Conservation (phyloP, 257 asterid species). For the Scutellaria minor region DNA sequence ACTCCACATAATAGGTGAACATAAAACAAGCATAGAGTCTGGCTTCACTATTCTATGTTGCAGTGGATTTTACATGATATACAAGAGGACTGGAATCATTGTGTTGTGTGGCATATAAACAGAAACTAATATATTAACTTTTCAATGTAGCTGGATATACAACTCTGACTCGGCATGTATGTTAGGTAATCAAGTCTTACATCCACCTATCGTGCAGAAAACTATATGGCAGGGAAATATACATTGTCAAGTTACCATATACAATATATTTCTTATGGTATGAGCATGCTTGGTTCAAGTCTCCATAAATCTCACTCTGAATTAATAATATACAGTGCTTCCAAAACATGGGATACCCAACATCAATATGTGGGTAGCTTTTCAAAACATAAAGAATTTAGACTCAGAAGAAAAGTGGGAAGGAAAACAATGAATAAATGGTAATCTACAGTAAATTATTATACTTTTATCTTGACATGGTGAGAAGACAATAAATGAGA, state of each 20-base stretch:
- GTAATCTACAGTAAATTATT: neutral
- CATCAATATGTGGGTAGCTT: slow-evolving; percentile 2
- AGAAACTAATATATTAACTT: neutral
- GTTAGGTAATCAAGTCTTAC: neutral
- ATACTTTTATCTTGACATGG: neutral
- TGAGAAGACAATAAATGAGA: slow-evolving; percentile 10
- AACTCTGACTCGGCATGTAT: too few relatives aligned
- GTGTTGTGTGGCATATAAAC: neutral
- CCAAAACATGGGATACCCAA: neutral
- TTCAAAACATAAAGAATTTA: neutral
- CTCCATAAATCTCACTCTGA: slow-evolving; percentile 11
- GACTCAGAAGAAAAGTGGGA: neutral
- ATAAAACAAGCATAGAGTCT: neutral
- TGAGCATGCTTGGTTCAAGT: neutral
- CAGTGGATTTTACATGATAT: neutral
- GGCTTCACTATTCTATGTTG: neutral
- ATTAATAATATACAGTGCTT: slow-evolving; percentile 4
- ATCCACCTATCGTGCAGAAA: slow-evolving; percentile 4
- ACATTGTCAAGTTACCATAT: neutral
- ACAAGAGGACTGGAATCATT: slow-evolving; percentile 3
- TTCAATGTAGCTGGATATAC: too few relatives aligned
- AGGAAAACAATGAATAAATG: neutral
- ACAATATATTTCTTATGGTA: neutral
- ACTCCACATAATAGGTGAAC: neutral
- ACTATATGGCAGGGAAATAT: slow-evolving; percentile 9